Evolutionary conservation across 768 basidiomycete genomes (phyloP).

Genomic region (Lepiota venenata): DNA sequence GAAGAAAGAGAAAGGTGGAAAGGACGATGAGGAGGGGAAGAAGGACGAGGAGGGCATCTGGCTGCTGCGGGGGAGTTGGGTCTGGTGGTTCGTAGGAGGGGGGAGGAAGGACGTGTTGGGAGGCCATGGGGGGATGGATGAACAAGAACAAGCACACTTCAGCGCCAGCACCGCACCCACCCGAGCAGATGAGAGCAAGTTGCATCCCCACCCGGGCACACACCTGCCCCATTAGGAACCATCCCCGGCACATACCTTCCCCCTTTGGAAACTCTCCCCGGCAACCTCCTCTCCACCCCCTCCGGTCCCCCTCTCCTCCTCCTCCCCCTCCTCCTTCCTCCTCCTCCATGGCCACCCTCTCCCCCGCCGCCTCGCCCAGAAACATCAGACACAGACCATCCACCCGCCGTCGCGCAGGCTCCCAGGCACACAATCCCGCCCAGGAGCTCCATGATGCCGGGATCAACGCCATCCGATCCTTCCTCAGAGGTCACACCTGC

Average conservation of each 20-base stretch:
- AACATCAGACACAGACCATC: slow-evolving; percentile 52
- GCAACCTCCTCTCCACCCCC: background rate
- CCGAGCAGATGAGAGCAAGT: no score
- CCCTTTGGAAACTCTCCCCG: background rate
- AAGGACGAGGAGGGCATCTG: slow-evolving; percentile 79
- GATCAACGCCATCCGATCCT: slow-evolving; percentile 66
- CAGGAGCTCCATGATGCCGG: slow-evolving; percentile 70
- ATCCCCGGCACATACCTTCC: background rate
- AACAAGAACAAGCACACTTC: background rate
- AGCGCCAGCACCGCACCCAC: background rate
- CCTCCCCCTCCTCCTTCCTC: background rate
- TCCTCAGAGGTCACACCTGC: slow-evolving; percentile 81
- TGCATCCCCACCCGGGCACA: no score
- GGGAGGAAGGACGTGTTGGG: background rate
- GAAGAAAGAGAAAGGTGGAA: slow-evolving; percentile 88
- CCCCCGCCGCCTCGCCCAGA: slow-evolving; percentile 48
- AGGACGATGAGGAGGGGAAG: slow-evolving; percentile 93
- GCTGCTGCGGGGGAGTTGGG: slow-evolving; percentile 26
- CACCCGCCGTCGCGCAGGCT: slow-evolving; percentile 51
- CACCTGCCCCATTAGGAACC: background rate
- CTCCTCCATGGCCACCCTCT: slow-evolving; percentile 40
- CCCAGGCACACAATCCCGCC: slow-evolving; percentile 41
- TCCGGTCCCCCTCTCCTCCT: background rate
- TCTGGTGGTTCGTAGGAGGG: slow-evolving; percentile 23
- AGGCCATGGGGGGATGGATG: background rate